Percentiles rank a stretch among this genome's conserved stretches.
phyloP scores from a whole-genome alignment of 495 filamentous ascomycete genomes.

The Hyphodiscus hymeniophilus region DNA sequence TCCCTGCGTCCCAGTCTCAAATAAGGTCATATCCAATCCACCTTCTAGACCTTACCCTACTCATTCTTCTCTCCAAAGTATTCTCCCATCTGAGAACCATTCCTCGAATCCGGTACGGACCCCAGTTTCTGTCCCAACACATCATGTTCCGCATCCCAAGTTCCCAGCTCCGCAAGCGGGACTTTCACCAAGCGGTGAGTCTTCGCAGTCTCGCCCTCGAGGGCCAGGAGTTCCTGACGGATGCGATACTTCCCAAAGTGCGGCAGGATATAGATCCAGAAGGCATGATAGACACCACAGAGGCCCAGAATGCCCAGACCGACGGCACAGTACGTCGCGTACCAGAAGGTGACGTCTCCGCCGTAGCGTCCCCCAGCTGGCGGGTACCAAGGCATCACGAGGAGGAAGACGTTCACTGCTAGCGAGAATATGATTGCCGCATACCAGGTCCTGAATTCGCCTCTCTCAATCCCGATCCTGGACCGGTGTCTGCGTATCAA shows the following conservation, averaged over 20 bases:
- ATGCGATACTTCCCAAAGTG: slow-evolving; percentile 38
- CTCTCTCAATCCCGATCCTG: neutral
- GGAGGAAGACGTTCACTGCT: slow-evolving; percentile 39
- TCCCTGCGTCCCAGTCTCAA: too few species aligned
- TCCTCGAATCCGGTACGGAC: too few species aligned
- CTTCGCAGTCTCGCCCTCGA: slow-evolving; percentile 37
- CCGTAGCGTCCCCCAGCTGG: slow-evolving; percentile 45
- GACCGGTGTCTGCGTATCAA: neutral
- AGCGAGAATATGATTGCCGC: slow-evolving; percentile 41
- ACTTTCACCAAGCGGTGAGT: slow-evolving; percentile 50
- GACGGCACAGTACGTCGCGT: slow-evolving; percentile 51
- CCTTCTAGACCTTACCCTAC: too few species aligned
- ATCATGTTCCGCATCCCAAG: slow-evolving; percentile 52
- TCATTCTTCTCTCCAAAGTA: too few species aligned
- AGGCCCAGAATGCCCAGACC: slow-evolving; percentile 32
- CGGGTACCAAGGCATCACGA: slow-evolving; percentile 61
- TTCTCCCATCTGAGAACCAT: too few species aligned
- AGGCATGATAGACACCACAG: slow-evolving; percentile 1
- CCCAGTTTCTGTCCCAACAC: slow-evolving; percentile 10
- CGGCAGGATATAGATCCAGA: slow-evolving; percentile 6
- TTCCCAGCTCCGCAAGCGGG: slow-evolving; percentile 34
- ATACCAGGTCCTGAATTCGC: slow-evolving; percentile 48
- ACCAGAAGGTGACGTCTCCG: slow-evolving; percentile 60
- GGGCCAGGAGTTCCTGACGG: slow-evolving; percentile 41
- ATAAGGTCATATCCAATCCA: too few species aligned